phyloP scores from a whole-genome alignment of 2,329 filamentous ascomycete species.

The Achaetomium macrosporum region DNA sequence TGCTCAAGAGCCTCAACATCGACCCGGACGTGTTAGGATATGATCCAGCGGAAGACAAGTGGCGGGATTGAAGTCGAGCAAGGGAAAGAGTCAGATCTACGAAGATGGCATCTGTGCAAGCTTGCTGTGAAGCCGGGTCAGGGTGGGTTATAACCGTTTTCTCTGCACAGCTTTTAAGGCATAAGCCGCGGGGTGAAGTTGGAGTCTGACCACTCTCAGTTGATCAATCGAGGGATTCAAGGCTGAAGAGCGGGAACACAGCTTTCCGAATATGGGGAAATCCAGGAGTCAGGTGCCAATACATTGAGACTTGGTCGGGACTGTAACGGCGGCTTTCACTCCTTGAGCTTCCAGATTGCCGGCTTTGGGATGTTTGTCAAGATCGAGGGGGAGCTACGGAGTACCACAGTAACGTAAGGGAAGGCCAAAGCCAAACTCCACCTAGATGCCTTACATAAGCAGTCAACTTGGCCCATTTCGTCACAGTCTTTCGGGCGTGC shows the following conservation, averaged over 20 bases:
- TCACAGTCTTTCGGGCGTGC: slow-evolving; percentile 9
- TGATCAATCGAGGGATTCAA: no score
- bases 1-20: slow-evolving; percentile 35
- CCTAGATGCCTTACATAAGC: slow-evolving; percentile 7
- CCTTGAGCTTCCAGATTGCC: no score
- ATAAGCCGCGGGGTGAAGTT: not conserved
- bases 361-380: no score
- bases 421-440: no score
- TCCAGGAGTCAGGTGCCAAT: no score
- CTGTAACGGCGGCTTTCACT: no score
- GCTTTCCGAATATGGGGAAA: no score
- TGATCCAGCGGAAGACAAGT: slow-evolving; percentile 28
- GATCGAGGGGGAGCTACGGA: not conserved
- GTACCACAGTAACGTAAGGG: no score
- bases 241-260: no score
- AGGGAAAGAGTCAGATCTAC: not conserved
- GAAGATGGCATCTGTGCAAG: not conserved
- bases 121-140: not conserved
- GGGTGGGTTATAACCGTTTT: no score
- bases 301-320: no score
- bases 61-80: slow-evolving; percentile 22
- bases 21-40: slow-evolving; percentile 33
- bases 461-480: not conserved
- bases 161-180: not conserved
- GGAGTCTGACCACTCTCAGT: not conserved